These are phyloP conservation scores for Cutaneotrichosporon sp. DNA, from an alignment of 1,284 basidiomycete species.

Conservation along the genomic window DNA sequence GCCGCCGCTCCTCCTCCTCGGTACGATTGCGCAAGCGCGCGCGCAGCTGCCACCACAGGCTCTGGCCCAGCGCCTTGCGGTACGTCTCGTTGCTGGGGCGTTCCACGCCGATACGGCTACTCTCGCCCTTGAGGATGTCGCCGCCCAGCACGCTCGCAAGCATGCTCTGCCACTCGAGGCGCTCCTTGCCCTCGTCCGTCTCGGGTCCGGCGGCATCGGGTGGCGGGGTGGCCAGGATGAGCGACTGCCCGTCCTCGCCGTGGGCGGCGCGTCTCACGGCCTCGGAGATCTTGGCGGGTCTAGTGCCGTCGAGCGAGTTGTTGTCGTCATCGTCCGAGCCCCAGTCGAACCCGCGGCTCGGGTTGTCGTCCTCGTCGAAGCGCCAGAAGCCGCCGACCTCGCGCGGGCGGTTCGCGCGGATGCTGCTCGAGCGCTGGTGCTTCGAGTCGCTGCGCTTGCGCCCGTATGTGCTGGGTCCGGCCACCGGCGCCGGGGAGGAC, in stretches of 20 bases:
- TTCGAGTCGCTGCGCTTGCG: conserved; percentile 1
- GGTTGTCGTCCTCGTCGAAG: conserved; percentile 27
- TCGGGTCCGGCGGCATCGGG: conserved; percentile 24
- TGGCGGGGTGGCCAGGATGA: conserved; percentile 24
- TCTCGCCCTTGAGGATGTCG: conserved; percentile 90
- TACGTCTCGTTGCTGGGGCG: conserved; percentile 66
- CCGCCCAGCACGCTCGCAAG: conserved; percentile 87
- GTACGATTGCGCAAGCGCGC: conserved; percentile 79
- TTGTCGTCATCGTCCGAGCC: conserved; percentile 27
- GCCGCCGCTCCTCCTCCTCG: conserved; percentile 77
- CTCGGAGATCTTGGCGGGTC: conserved; percentile 21
- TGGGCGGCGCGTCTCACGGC: conserved; percentile 18
- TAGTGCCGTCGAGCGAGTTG: conserved; percentile 16
- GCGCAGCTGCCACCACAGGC: conserved; percentile 86
- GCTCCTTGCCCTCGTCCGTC: conserved; percentile 67
- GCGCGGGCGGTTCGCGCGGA: neutral
- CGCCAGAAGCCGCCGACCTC: neutral
- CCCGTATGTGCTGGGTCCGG: neutral
- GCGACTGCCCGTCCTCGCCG: conserved; percentile 15
- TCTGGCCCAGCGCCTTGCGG: conserved; percentile 66
- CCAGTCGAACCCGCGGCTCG: conserved; percentile 25
- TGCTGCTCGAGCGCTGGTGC: conserved; percentile 1
- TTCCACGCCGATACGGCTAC: conserved; percentile 75
- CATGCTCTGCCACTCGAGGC: conserved; percentile 93
- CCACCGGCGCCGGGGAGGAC: neutral